Conservation (phyloP, 805 yeast species). For the Nakazawaea peltata region DNA sequence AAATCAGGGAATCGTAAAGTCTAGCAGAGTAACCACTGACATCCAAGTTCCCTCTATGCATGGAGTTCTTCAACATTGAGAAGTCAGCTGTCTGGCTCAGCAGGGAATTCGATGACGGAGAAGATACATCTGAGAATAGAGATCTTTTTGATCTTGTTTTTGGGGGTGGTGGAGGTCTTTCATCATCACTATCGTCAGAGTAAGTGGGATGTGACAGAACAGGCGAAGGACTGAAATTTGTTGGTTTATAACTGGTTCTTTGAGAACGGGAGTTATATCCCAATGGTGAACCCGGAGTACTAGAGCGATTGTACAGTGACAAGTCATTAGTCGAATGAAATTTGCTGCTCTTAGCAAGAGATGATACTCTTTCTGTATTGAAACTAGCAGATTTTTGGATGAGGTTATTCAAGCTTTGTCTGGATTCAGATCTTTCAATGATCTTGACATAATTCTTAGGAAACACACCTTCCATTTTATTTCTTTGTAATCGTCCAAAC, state of each 20-base stretch:
- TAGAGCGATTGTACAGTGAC: not conserved
- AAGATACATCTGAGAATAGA: slow-evolving; percentile 1
- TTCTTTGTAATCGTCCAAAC: slow-evolving; percentile 75
- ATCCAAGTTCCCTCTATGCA: slow-evolving; percentile 7
- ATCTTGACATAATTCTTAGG: slow-evolving; percentile 80
- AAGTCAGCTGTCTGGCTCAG: not conserved
- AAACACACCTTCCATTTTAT: slow-evolving; percentile 76
- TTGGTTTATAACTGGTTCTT: not conserved
- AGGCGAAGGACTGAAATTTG: not conserved
- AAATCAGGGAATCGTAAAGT: slow-evolving; percentile 20
- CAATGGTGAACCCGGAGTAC: not conserved
- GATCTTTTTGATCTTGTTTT: slow-evolving; percentile 3
- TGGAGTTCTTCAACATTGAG: slow-evolving; percentile 8
- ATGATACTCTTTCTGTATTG: slow-evolving; percentile 2
- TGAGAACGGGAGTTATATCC: not conserved
- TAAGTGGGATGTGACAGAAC: no score
- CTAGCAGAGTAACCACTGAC: slow-evolving; percentile 5
- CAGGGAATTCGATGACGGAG: slow-evolving; percentile 5
- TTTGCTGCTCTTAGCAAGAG: not conserved
- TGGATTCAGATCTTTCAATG: slow-evolving; percentile 14
- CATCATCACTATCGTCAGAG: slow-evolving; percentile 5
- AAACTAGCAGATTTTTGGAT: slow-evolving; percentile 10
- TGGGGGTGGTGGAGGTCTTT: slow-evolving; percentile 27
- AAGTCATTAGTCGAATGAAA: not conserved
- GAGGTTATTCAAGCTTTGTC: slow-evolving; percentile 13